A percentile compares a stretch with the other conserved stretches of the same genome.
phyloP scores from a whole-genome alignment of 2,329 filamentous ascomycete genomes.

The Aspergillus niger region DNA sequence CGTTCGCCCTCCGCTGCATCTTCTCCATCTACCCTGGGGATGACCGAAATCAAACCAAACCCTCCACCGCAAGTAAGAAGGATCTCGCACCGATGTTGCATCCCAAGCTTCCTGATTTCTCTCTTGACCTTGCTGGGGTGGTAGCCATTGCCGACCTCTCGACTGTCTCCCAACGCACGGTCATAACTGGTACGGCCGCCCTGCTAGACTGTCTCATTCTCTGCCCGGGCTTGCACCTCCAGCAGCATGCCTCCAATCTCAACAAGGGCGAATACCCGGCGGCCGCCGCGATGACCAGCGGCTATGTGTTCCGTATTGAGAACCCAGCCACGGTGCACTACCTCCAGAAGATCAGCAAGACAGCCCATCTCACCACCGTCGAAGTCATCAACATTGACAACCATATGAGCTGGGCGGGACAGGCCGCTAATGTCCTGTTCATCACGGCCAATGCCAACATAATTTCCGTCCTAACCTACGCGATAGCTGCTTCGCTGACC shows the following conservation, averaged over 20 bases:
- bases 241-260: background rate
- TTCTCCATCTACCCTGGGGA: no score
- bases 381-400: background rate
- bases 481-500: background rate
- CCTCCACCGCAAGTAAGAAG: no score
- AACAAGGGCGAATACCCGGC: constrained; percentile 1
- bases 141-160: background rate
- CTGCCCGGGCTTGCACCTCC: background rate
- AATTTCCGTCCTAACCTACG: background rate
- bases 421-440: background rate
- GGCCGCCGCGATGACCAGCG: background rate
- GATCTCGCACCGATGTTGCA: no score
- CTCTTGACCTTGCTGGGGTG: background rate
- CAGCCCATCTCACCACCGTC: constrained; percentile 1
- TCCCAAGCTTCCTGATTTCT: background rate
- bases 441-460: background rate
- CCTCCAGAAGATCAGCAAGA: constrained; percentile 1
- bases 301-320: constrained; percentile 32
- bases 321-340: constrained; percentile 8
- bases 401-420: background rate
- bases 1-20: no score
- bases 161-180: background rate
- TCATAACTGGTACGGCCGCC: background rate
- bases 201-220: background rate
- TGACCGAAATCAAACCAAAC: no score